These are phyloP conservation scores for Leccinellum rugosiceps DNA, from an alignment of 768 basidiomycete genomes.

Conservation along the genomic window DNA sequence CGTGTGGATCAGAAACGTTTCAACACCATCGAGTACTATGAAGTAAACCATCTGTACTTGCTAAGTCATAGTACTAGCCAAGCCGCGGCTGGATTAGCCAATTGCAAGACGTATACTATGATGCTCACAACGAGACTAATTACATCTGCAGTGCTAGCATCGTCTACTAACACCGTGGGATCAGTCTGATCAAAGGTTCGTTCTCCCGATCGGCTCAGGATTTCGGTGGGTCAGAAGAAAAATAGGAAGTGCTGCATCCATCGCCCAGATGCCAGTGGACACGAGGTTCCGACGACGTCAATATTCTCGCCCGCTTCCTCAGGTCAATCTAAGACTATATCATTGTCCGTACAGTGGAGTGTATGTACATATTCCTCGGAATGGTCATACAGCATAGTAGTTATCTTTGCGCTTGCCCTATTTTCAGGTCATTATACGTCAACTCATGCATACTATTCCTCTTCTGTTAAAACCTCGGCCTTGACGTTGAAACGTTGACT, in stretches of 20 bases:
- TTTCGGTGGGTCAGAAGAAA: not conserved
- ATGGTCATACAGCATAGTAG: not conserved
- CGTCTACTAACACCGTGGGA: slow-evolving; percentile 3
- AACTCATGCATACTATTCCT: not conserved
- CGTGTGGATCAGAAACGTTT: slow-evolving; percentile 27
- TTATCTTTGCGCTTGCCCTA: not conserved
- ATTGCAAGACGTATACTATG: not conserved
- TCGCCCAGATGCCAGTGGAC: not conserved
- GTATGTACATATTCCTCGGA: not conserved
- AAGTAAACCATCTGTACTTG: slow-evolving; percentile 7
- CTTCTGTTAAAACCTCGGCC: not conserved
- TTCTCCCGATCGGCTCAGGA: not conserved
- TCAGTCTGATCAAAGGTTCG: not conserved
- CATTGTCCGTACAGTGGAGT: not conserved
- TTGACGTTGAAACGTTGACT: not conserved
- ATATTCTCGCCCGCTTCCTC: not conserved
- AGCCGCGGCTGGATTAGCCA: slow-evolving; percentile 5
- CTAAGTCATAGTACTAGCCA: slow-evolving; percentile 1
- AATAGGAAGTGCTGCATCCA: not conserved
- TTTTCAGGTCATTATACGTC: not conserved
- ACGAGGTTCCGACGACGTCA: not conserved
- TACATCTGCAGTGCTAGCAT: not conserved
- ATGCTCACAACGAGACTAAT: not conserved
- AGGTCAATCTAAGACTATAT: not conserved
- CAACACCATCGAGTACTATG: slow-evolving; percentile 7